These are phyloP conservation scores for Lindgomyces ingoldianus DNA, from an alignment of 495 filamentous ascomycete species.

Conservation along the genomic window DNA sequence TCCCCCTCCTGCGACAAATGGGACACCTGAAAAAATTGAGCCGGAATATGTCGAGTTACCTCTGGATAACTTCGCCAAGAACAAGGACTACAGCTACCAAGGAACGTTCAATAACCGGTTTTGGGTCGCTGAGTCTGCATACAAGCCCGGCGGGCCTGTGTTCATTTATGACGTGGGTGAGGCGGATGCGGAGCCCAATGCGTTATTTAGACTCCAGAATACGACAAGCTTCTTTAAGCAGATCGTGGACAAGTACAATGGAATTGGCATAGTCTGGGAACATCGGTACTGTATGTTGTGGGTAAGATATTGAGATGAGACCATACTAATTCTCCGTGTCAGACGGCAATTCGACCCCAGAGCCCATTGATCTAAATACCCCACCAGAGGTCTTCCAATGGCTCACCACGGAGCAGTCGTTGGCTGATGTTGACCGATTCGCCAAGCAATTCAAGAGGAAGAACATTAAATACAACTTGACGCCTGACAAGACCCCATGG, in stretches of 20 bases:
- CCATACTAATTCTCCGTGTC: not conserved
- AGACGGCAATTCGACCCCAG: conserved; percentile 55
- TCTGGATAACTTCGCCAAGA: conserved; percentile 32
- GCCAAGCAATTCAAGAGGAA: conserved; percentile 52
- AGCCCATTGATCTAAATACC: conserved; percentile 49
- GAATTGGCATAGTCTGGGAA: conserved; percentile 61
- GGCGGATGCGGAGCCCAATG: conserved; percentile 40
- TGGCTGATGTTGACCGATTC: conserved; percentile 57
- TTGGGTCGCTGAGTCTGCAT: conserved; percentile 56
- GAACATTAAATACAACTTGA: conserved; percentile 46
- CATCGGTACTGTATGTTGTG: conserved; percentile 49
- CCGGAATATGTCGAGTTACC: conserved; percentile 34
- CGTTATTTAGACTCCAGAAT: conserved; percentile 44
- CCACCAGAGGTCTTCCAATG: conserved; percentile 53
- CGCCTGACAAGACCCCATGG: conserved; percentile 56
- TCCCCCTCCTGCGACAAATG: not conserved
- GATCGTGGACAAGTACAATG: conserved; percentile 52
- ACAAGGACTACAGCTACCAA: conserved; percentile 14
- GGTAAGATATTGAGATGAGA: not conserved
- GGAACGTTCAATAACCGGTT: conserved; percentile 57
- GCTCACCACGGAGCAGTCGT: conserved; percentile 54
- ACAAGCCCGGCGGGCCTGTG: conserved; percentile 55
- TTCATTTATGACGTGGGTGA: conserved; percentile 59
- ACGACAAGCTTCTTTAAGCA: conserved; percentile 48
- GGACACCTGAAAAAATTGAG: conserved; percentile 14